Evolutionary conservation across 441 rosid species (phyloP).

Genomic region (Croton laevigatus): DNA sequence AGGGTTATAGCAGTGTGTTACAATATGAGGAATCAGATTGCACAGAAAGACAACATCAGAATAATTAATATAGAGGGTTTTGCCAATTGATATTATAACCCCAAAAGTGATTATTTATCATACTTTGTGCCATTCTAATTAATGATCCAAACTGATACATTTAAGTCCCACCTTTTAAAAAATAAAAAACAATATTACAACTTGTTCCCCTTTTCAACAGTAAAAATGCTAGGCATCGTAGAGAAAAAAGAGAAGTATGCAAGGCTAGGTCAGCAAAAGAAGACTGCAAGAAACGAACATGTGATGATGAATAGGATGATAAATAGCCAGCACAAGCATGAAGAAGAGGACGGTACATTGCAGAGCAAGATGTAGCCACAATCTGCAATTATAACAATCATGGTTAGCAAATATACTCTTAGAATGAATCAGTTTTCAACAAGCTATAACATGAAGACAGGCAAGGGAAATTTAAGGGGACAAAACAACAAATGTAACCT

Average conservation of each 20-base stretch:
- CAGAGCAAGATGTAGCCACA: slow-evolving; percentile 61
- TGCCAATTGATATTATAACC: not conserved
- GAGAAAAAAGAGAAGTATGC: not conserved
- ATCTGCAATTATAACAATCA: slow-evolving; percentile 53
- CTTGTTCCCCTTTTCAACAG: not conserved
- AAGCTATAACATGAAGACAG: not conserved
- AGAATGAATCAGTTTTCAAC: slow-evolving; percentile 9
- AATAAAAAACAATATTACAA: not conserved
- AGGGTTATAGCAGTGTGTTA: slow-evolving; percentile 19
- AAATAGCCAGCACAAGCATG: slow-evolving; percentile 77
- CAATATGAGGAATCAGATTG: slow-evolving; percentile 2
- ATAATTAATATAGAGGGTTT: not conserved
- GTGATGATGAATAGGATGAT: slow-evolving; percentile 79
- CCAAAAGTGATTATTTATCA: not conserved
- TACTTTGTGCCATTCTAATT: not conserved
- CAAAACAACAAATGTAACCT: slow-evolving; percentile 40
- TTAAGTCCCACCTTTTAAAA: not conserved
- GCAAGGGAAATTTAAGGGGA: not conserved
- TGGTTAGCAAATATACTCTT: slow-evolving; percentile 21
- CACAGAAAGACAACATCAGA: not conserved
- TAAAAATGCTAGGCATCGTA: not conserved
- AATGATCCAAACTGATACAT: not conserved
- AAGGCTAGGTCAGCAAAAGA: slow-evolving; percentile 9
- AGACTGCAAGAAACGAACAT: slow-evolving; percentile 49
- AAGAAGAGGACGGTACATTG: slow-evolving; percentile 64